Conservation (phyloP, 1,284 basidiomycete species). For the Thecaphora frezii region DNA sequence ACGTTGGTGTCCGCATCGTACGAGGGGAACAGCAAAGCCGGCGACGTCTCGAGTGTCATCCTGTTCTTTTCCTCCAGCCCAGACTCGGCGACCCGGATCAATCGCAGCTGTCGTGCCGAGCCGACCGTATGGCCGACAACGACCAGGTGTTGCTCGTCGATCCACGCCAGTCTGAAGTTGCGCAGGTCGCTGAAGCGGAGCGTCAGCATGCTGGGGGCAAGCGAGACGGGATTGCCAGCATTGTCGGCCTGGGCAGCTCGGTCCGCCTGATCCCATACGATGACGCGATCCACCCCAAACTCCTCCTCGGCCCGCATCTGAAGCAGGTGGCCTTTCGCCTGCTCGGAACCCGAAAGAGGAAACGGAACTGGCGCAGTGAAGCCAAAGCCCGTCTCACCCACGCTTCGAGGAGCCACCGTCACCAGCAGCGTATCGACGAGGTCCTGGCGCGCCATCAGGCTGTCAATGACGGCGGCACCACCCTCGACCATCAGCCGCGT, state of each 20-base stretch:
- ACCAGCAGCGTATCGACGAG: conserved; percentile 27
- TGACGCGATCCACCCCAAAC: conserved; percentile 23
- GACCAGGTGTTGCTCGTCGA: background rate
- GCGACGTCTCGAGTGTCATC: background rate
- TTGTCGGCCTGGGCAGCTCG: no score
- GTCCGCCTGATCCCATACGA: conserved; percentile 15
- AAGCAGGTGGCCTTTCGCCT: background rate
- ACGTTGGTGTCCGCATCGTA: background rate
- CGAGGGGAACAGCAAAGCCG: background rate
- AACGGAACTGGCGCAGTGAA: conserved; percentile 12
- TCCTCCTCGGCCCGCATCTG: background rate
- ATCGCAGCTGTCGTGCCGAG: background rate
- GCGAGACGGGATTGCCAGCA: no score
- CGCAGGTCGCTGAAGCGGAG: background rate
- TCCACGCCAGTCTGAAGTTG: background rate
- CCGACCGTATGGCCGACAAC: conserved; percentile 1
- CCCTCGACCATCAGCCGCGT: conserved; percentile 91
- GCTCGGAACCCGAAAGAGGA: background rate
- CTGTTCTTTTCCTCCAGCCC: background rate
- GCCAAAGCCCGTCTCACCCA: conserved; percentile 19
- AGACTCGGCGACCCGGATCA: background rate
- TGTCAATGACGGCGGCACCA: conserved; percentile 77
- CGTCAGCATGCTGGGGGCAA: background rate
- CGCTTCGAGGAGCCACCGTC: conserved; percentile 16
- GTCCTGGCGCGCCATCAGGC: conserved; percentile 63